Conservation (phyloP, 192 early-diverging fungal species). For the Linnemannia zychae region DNA sequence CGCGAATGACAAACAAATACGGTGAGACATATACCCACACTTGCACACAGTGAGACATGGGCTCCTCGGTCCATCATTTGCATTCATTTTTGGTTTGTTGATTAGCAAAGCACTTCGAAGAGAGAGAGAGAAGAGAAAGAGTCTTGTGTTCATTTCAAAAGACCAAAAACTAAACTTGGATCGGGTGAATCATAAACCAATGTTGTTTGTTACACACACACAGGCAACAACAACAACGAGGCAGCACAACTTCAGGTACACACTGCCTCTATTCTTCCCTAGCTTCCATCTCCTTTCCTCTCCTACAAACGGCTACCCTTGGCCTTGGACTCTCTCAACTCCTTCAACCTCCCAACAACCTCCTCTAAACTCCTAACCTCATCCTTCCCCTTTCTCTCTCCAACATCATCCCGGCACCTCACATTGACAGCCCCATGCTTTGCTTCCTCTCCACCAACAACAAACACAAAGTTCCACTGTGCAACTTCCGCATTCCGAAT, state of each 20-base stretch:
- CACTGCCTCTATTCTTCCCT: background rate
- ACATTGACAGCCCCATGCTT: slow-evolving; percentile 85
- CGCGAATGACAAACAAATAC: background rate
- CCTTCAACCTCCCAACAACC: slow-evolving; percentile 72
- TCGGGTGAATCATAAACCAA: too few relatives aligned
- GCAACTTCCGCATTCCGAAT: slow-evolving; percentile 94
- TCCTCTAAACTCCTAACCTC: slow-evolving; percentile 77
- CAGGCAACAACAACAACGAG: too few relatives aligned
- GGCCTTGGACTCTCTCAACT: slow-evolving; percentile 30
- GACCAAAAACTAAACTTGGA: background rate
- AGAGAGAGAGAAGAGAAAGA: background rate
- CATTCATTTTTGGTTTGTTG: background rate
- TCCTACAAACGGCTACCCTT: slow-evolving; percentile 26
- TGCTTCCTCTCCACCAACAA: slow-evolving; percentile 93
- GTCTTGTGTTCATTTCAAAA: background rate
- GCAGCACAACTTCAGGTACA: background rate
- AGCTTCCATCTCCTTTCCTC: background rate
- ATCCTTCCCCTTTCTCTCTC: slow-evolving; percentile 84
- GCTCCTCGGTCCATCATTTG: background rate
- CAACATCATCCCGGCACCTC: slow-evolving; percentile 84
- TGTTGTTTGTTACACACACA: too few relatives aligned
- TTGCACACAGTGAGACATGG: background rate
- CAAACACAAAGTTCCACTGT: slow-evolving; percentile 96
- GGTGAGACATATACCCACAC: too few relatives aligned
- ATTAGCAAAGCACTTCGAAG: background rate